Evolutionary conservation across 805 yeast genomes (phyloP), one percentile per base, ranked within the genome.

Genomic region (Candida pseudofarinosa): DNA sequence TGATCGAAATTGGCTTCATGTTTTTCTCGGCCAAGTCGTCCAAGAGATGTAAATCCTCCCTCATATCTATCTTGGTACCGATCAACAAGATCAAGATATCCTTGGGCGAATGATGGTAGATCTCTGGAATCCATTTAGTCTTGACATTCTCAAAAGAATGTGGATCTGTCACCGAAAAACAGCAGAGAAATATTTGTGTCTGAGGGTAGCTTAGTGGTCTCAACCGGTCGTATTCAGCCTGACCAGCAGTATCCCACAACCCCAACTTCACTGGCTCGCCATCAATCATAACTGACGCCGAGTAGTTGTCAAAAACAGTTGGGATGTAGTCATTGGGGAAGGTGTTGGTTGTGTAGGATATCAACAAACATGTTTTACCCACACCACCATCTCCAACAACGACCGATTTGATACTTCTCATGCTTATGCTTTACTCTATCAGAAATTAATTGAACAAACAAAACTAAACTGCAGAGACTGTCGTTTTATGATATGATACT

Each of bases 351-450:
- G 96, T 89, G 67, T 89, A 89, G 18, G 91, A 81, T 49, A 89
- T 88, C 48, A 89, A 76, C 44, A 88, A 72, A 59, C 95, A 88
- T 3, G 96, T 89, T 61, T 88, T 89, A 66, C 97, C 97, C 36
- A 89, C 97, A 42, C 96, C 96, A 65, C 91, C 97, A 59, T 89
- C 97, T 51, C 97, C 97, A 33, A 89, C 90, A 41, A 89, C 95
- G 33, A 89, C 97, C 55, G 96, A 88, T 63, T 89, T 89, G 56
- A 89, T 84, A 49, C 88, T 81, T 73, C 88, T 83, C 95, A 87
- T 85, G 35, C 17, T 14, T 47, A 39, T 40, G 36, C 19, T 10
- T 17, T 5, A 14, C 16, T 14, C 16, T 33, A 10, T 14, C 10
- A 23, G 28, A 10, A 23, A 23, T 16, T 33, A 14, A 16, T 33